Percentiles rank a stretch among this genome's conserved stretches.
phyloP scores from a whole-genome alignment of 2,329 filamentous ascomycete species.

The Alternaria hordeiaustralica region DNA sequence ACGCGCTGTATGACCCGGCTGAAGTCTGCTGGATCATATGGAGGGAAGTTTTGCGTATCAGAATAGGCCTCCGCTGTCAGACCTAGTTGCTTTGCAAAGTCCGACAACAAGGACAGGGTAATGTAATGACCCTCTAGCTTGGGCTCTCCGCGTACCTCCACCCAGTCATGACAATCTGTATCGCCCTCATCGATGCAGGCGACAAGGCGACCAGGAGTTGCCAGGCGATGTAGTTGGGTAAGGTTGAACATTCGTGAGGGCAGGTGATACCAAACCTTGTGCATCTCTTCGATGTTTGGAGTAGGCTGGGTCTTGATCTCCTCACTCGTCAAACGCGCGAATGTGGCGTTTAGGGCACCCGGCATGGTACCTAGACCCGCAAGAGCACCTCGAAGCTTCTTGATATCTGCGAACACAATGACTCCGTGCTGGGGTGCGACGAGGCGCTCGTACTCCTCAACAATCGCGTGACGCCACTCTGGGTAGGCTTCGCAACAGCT shows the following conservation, averaged over 20 bases:
- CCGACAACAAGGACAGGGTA: constrained; percentile 13
- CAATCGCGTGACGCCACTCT: constrained; percentile 9
- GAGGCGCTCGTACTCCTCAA: constrained; percentile 1
- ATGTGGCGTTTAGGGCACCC: constrained; percentile 1
- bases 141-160: constrained; percentile 26
- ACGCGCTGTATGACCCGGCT: constrained; percentile 15
- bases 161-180: constrained; percentile 20
- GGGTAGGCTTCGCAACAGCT: constrained; percentile 15
- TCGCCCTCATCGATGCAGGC: constrained; percentile 2
- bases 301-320: background rate
- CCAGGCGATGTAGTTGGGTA: constrained; percentile 22
- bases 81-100: constrained; percentile 8
- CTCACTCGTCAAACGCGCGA: background rate
- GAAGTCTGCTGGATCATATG: constrained; percentile 25
- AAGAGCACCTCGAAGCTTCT: constrained; percentile 9
- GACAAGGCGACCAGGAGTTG: background rate
- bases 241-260: constrained; percentile 30
- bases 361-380: constrained; percentile 7
- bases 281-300: constrained; percentile 3
- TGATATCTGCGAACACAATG: background rate
- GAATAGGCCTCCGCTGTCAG: background rate
- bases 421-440: background rate
- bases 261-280: constrained; percentile 15
- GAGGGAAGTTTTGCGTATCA: background rate
- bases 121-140: constrained; percentile 22